phyloP scores from a whole-genome alignment of 2,329 filamentous ascomycete species.

The Mycosphaerella arachidis region DNA sequence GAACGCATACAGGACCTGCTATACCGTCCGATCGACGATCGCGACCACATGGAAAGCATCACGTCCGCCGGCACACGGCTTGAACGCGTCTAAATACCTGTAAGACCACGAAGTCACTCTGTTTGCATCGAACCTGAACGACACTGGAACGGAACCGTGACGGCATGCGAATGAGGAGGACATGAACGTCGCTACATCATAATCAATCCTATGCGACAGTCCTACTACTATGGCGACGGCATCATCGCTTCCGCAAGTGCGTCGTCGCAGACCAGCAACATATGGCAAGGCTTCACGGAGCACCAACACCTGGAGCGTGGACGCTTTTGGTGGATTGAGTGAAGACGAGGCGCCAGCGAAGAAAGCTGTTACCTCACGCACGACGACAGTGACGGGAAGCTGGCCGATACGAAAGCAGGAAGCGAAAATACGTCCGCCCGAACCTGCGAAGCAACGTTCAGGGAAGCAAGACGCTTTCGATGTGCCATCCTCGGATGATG shows the following conservation, averaged over 20 bases:
- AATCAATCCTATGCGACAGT: background rate
- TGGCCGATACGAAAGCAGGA: slow-evolving; percentile 15
- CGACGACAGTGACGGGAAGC: slow-evolving; percentile 10
- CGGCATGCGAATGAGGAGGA: background rate
- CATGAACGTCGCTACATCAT: background rate
- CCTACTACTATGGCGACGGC: slow-evolving; percentile 11
- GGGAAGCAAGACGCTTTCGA: slow-evolving; percentile 38
- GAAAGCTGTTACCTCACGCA: background rate
- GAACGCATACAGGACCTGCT: background rate
- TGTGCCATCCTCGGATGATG: slow-evolving; percentile 37
- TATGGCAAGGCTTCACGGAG: slow-evolving; percentile 23
- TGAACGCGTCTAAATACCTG: background rate
- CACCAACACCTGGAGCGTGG: slow-evolving; percentile 16
- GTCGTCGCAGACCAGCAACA: slow-evolving; percentile 23
- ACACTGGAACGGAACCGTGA: background rate
- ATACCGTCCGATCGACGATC: background rate
- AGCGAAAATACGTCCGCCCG: slow-evolving; percentile 3
- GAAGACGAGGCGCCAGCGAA: slow-evolving; percentile 15
- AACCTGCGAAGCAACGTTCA: slow-evolving; percentile 9
- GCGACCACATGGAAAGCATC: background rate
- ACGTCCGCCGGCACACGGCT: background rate
- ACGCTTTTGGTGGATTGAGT: slow-evolving; percentile 13
- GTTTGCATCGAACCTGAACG: slow-evolving; percentile 1
- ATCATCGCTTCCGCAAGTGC: slow-evolving; percentile 12
- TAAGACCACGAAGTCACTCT: background rate